A percentile compares a stretch with the other conserved stretches of the same genome.
Evolutionary conservation across 2,329 filamentous ascomycete genomes (phyloP).

Genomic region (Trichoderma sp.): DNA sequence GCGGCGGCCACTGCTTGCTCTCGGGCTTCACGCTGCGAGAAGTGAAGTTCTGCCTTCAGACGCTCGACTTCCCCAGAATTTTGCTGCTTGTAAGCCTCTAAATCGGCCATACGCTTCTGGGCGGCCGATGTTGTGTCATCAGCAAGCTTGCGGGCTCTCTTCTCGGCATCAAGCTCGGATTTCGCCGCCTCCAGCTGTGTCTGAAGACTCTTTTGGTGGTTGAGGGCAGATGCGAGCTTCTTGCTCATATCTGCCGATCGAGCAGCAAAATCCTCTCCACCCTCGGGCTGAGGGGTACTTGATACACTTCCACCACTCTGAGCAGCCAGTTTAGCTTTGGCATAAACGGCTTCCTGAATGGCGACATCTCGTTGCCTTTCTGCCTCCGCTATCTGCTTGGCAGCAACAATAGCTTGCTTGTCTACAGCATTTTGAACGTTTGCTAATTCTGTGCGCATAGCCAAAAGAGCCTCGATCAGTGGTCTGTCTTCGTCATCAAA

Average conservation of each 20-base stretch:
- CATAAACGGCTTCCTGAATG: conserved; percentile 93
- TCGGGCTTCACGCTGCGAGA: conserved; percentile 73
- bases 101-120: conserved; percentile 77
- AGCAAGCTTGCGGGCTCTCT: conserved; percentile 75
- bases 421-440: conserved; percentile 91
- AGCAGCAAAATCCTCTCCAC: conserved; percentile 58
- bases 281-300: conserved; percentile 60
- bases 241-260: conserved; percentile 70
- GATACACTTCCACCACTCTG: conserved; percentile 66
- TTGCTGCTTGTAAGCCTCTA: conserved; percentile 82
- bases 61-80: conserved; percentile 83
- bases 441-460: conserved; percentile 85
- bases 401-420: conserved; percentile 80
- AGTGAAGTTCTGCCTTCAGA: conserved; percentile 81
- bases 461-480: conserved; percentile 85
- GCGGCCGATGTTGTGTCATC: conserved; percentile 85
- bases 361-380: conserved; percentile 93
- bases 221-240: conserved; percentile 80
- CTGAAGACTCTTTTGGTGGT: conserved; percentile 77
- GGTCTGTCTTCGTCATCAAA: conserved; percentile 93
- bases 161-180: conserved; percentile 78
- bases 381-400: conserved; percentile 87
- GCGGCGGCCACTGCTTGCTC: conserved; percentile 78
- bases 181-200: conserved; percentile 69
- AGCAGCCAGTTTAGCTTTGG: conserved; percentile 87